phyloP scores from a whole-genome alignment of 768 basidiomycete species.

The Termitomyces sp. region DNA sequence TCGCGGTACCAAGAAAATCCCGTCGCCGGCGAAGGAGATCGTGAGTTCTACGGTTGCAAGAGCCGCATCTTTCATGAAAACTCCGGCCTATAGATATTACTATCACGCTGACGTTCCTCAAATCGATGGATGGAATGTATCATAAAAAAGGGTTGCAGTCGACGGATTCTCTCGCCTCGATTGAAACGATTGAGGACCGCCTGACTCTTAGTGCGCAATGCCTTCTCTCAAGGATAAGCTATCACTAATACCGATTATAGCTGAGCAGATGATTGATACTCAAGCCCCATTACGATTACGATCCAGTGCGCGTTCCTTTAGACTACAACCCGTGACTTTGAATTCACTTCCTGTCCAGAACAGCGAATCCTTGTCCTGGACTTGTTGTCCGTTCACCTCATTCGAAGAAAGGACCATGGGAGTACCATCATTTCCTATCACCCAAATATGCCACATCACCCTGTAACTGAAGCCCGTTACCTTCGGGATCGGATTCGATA shows the following conservation, averaged over 20 bases:
- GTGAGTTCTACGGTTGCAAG: conserved; percentile 28
- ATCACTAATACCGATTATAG: conserved; percentile 11
- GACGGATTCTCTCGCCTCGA: conserved; percentile 1
- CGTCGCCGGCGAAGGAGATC: conserved; percentile 38
- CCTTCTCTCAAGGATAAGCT: not conserved
- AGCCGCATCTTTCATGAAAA: not conserved
- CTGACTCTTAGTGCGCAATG: conserved; percentile 13
- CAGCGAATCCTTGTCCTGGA: conserved; percentile 36
- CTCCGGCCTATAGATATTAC: conserved; percentile 44
- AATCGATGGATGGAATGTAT: conserved; percentile 29
- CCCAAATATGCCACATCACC: conserved; percentile 27
- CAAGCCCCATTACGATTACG: conserved; percentile 32
- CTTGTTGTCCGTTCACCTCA: conserved; percentile 43
- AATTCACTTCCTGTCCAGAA: conserved; percentile 12
- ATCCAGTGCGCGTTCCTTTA: conserved; percentile 20
- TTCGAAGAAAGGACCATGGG: conserved; percentile 37
- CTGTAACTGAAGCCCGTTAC: conserved; percentile 35
- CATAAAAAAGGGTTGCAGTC: not conserved
- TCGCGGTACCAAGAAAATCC: conserved; percentile 55
- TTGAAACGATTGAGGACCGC: conserved; percentile 11
- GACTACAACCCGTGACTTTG: not conserved
- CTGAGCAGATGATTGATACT: conserved; percentile 31
- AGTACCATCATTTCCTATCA: conserved; percentile 51
- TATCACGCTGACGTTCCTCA: conserved; percentile 49
- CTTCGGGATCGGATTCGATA: conserved; percentile 44